Percentiles rank a stretch among this genome's conserved stretches.
Conservation (phyloP, 2,329 filamentous ascomycete genomes). For the Epichloe elymi region DNA sequence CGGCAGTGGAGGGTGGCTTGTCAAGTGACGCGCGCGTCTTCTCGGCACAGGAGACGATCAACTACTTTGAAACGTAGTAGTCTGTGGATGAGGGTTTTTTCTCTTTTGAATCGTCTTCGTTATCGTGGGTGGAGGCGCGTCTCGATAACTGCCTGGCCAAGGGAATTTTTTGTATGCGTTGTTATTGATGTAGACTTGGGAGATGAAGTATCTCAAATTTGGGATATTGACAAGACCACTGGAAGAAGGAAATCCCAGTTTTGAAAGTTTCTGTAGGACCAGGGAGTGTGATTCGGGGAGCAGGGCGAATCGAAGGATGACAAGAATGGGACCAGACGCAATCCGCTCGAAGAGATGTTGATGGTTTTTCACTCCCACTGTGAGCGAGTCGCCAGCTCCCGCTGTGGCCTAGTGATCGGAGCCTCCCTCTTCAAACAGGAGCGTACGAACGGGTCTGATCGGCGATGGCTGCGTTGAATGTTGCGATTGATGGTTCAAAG, state of each 20-base stretch:
- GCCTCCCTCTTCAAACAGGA: neutral
- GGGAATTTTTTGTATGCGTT: neutral
- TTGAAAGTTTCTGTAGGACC: neutral
- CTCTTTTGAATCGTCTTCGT: slow-evolving; percentile 1
- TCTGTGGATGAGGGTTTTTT: neutral
- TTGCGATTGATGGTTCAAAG: neutral
- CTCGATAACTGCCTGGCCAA: slow-evolving; percentile 5
- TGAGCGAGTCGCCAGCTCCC: neutral
- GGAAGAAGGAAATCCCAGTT: neutral
- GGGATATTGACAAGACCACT: neutral
- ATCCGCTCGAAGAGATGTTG: neutral
- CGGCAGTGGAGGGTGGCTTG: neutral
- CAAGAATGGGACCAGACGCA: neutral
- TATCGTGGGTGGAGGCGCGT: slow-evolving; percentile 6
- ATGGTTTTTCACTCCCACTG: neutral
- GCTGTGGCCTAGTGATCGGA: neutral
- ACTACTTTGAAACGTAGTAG: neutral
- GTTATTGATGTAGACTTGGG: neutral
- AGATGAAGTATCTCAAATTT: neutral
- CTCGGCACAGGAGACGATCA: slow-evolving; percentile 2
- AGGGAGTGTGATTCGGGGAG: neutral
- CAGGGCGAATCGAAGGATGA: neutral
- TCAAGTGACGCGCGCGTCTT: neutral
- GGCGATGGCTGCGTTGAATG: neutral
- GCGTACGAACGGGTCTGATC: neutral